These are phyloP conservation scores for Medicago truncatula DNA, from an alignment of 306 rosid genomes.

Conservation along the genomic window MtrunA17r5.0-ANR NC_053044.1:45424501-45425000, in stretches of 20 bases:
- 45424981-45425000: slow-evolving; percentile 33
- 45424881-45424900: slow-evolving; percentile 60
- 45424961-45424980: slow-evolving; percentile 35
- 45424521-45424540: slow-evolving; percentile 77
- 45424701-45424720: slow-evolving; percentile 2
- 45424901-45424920: slow-evolving; percentile 59
- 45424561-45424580: slow-evolving; percentile 73
- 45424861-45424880: slow-evolving; percentile 80
- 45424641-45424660: slow-evolving; percentile 11
- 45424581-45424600: slow-evolving; percentile 32
- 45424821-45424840: slow-evolving; percentile 95
- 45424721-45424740: slow-evolving; percentile 4
- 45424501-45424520: slow-evolving; percentile 92
- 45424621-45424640: slow-evolving; percentile 31
- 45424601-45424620: slow-evolving; percentile 36
- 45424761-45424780: slow-evolving; percentile 28
- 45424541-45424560: slow-evolving; percentile 85
- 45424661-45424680: slow-evolving; percentile 29
- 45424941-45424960: slow-evolving; percentile 20
- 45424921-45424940: slow-evolving; percentile 33
- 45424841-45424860: slow-evolving; percentile 95
- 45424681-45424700: slow-evolving; percentile 27
- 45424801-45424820: slow-evolving; percentile 38
- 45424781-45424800: slow-evolving; percentile 26
- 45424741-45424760: slow-evolving; percentile 13